phyloP scores from a whole-genome alignment of 2,329 filamentous ascomycete species.

The Neofusicoccum sp. region DNA sequence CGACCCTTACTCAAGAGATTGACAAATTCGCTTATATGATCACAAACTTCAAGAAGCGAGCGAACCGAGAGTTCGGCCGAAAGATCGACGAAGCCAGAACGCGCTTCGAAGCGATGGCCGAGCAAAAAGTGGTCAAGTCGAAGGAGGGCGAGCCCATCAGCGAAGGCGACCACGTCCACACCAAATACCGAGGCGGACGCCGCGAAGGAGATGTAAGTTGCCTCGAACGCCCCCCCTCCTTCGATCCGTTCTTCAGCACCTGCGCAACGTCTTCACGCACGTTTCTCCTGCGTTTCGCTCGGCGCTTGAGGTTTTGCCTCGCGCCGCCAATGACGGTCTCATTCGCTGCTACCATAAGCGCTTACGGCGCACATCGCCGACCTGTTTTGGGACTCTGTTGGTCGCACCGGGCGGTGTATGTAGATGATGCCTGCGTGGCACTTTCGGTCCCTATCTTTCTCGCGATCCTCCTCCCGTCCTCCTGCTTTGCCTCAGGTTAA shows the following conservation, averaged over 20 bases:
- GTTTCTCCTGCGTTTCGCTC: slow-evolving; percentile 4
- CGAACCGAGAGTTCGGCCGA: slow-evolving; percentile 15
- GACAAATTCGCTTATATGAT: not conserved
- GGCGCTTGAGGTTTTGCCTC: not conserved
- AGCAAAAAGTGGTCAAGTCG: slow-evolving; percentile 29
- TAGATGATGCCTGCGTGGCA: not conserved
- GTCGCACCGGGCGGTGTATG: too few relatives aligned
- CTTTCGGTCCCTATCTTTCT: not conserved
- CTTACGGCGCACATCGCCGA: too few relatives aligned
- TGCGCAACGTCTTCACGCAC: not conserved
- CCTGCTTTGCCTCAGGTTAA: not conserved
- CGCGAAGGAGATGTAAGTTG: slow-evolving; percentile 40
- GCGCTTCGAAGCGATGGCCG: slow-evolving; percentile 19
- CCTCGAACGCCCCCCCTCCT: not conserved
- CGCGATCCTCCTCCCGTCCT: not conserved
- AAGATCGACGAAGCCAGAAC: slow-evolving; percentile 16
- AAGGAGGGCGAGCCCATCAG: slow-evolving; percentile 43
- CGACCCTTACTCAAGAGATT: too few relatives aligned
- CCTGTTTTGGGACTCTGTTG: too few relatives aligned
- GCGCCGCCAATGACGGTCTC: not conserved
- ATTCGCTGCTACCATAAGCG: not conserved
- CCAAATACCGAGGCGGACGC: slow-evolving; percentile 43
- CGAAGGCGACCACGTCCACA: slow-evolving; percentile 46
- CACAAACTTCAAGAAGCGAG: slow-evolving; percentile 14
- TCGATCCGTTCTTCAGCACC: not conserved